Conservation (phyloP, 192 early-diverging fungal genomes). For the Backusella morwellensis region DNA sequence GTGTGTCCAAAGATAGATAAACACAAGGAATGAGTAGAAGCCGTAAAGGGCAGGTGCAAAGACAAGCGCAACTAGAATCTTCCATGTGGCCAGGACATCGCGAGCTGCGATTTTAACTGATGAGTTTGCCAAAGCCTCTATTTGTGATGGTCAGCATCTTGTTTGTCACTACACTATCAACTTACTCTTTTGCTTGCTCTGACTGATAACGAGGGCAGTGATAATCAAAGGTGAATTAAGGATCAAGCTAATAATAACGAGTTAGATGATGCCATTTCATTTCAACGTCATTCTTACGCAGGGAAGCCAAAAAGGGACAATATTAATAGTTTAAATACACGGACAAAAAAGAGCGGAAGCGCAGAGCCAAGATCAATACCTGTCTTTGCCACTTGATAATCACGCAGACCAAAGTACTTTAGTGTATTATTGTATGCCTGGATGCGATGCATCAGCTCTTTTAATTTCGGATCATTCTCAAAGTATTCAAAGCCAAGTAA, state of each 20-base stretch:
- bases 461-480: constrained; percentile 75
- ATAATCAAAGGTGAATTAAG: constrained; percentile 32
- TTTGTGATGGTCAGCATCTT: neutral
- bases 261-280: neutral
- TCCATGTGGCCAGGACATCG: constrained; percentile 98
- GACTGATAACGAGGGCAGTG: constrained; percentile 21
- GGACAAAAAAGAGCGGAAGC: constrained; percentile 61
- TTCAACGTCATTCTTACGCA: constrained; percentile 51
- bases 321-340: constrained; percentile 66
- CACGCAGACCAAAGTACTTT: constrained; percentile 86
- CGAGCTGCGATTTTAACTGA: constrained; percentile 91
- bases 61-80: constrained; percentile 74
- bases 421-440: constrained; percentile 84
- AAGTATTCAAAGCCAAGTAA: constrained; percentile 76
- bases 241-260: constrained; percentile 40
- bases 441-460: constrained; percentile 68
- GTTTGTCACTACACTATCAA: neutral
- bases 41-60: constrained; percentile 71
- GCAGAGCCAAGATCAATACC: constrained; percentile 64
- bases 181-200: constrained; percentile 34
- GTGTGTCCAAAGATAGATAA: constrained; percentile 7
- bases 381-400: constrained; percentile 91
- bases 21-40: constrained; percentile 59
- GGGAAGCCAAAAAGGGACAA: constrained; percentile 79
- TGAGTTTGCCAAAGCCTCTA: constrained; percentile 81